A percentile compares a stretch with the other conserved stretches of the same genome.
phyloP scores from a whole-genome alignment of 2,329 filamentous ascomycete genomes.

The Talaromyces sp. region DNA sequence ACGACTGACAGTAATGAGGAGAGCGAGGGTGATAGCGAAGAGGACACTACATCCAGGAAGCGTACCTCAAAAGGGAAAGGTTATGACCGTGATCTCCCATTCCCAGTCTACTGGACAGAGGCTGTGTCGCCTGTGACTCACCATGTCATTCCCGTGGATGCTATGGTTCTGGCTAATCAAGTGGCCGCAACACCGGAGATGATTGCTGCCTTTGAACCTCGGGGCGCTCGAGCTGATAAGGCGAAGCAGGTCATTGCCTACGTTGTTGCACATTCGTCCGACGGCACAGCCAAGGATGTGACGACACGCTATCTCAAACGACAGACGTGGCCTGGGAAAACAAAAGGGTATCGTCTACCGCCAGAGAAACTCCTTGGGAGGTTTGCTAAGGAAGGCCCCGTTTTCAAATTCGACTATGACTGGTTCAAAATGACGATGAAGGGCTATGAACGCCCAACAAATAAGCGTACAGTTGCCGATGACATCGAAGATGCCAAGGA shows the following conservation, averaged over 20 bases:
- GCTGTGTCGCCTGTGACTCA: conserved; percentile 76
- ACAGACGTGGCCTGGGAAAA: conserved; percentile 78
- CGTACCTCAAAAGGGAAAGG: neutral
- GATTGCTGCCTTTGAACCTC: conserved; percentile 72
- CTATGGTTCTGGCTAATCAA: conserved; percentile 61
- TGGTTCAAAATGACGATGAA: conserved; percentile 84
- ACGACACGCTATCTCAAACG: conserved; percentile 85
- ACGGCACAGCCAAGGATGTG: conserved; percentile 90
- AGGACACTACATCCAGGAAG: neutral
- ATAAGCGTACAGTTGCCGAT: conserved; percentile 64
- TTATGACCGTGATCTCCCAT: conserved; percentile 75
- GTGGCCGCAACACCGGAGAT: conserved; percentile 70
- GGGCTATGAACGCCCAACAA: conserved; percentile 57
- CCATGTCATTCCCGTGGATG: conserved; percentile 74
- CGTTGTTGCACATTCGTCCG: conserved; percentile 72
- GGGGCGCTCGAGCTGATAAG: conserved; percentile 76
- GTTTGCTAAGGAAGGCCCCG: conserved; percentile 49
- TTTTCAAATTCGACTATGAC: conserved; percentile 75
- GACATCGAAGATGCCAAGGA: conserved; percentile 75
- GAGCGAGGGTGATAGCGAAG: conserved; percentile 9
- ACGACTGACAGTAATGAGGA: conserved; percentile 11
- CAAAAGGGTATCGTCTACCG: conserved; percentile 76
- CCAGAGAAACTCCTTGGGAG: conserved; percentile 77
- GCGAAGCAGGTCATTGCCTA: conserved; percentile 89
- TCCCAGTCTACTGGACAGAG: conserved; percentile 91